These are phyloP conservation scores for Diversispora epigaea DNA, from an alignment of 192 early-diverging fungal genomes.

Conservation along the genomic window DNA sequence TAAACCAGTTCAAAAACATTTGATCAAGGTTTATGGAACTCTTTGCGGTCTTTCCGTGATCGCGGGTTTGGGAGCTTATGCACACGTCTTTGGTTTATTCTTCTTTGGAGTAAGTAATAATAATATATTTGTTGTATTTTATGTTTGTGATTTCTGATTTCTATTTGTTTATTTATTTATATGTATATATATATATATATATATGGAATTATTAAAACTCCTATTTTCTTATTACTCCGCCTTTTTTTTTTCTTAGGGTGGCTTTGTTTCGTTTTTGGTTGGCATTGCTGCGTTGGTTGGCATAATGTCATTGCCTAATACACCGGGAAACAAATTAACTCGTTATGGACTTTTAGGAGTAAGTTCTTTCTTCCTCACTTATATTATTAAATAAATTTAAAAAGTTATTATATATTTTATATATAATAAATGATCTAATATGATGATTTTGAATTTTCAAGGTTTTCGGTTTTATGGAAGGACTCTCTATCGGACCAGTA, in stretches of 20 bases:
- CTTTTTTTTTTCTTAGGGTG: slow-evolving; percentile 3
- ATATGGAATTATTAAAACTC: neutral
- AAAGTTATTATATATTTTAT: neutral
- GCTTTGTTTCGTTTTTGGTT: slow-evolving; percentile 16
- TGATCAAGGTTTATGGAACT: slow-evolving; percentile 14
- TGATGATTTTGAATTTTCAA: neutral
- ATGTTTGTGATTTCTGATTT: too few species aligned
- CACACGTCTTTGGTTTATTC: slow-evolving; percentile 9
- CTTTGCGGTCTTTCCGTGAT: neutral
- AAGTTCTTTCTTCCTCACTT: neutral
- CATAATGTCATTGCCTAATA: neutral
- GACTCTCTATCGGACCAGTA: slow-evolving; percentile 33
- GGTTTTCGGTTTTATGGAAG: slow-evolving; percentile 34
- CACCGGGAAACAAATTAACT: neutral
- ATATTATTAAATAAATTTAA: neutral
- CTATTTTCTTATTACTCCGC: too few species aligned
- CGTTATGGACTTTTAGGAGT: slow-evolving; percentile 29
- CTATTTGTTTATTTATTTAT: too few species aligned
- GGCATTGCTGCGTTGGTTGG: slow-evolving; percentile 12
- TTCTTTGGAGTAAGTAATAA: slow-evolving; percentile 19
- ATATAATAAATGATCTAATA: neutral
- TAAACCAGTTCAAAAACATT: slow-evolving; percentile 16
- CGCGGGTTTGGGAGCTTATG: slow-evolving; percentile 1
- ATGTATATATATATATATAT: too few species aligned
- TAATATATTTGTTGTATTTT: neutral